These are phyloP conservation scores for Penicillium roqueforti DNA, from an alignment of 495 filamentous ascomycete species.

Conservation along the genomic window DNA sequence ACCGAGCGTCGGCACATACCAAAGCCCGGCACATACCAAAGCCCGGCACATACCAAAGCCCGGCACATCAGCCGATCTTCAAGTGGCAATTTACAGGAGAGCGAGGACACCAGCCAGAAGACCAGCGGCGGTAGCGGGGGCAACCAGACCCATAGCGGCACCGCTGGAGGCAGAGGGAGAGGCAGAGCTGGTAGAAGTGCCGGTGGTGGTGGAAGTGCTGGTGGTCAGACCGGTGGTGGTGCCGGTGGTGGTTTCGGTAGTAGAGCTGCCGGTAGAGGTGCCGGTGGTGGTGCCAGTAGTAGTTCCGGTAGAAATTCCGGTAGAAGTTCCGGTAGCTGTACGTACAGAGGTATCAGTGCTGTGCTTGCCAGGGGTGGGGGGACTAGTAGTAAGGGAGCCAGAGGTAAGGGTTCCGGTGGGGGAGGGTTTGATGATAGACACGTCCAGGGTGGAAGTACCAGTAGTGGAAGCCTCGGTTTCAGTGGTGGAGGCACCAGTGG, in stretches of 20 bases:
- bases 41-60: not conserved
- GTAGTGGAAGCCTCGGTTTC: conserved; percentile 8
- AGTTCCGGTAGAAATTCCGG: not conserved
- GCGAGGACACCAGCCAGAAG: conserved; percentile 21
- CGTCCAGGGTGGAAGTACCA: not conserved
- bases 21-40: not conserved
- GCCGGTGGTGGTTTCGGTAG: conserved; percentile 4
- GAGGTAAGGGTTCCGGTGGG: not conserved
- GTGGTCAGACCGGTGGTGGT: conserved; percentile 9
- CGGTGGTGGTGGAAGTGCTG: conserved; percentile 6
- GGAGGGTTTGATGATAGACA: not conserved
- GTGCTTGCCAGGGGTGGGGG: not conserved
- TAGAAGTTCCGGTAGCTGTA: not conserved
- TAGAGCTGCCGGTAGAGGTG: too few species aligned
- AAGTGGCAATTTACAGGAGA: conserved; percentile 18
- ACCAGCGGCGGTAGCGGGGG: conserved; percentile 21
- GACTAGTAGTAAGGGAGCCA: not conserved
- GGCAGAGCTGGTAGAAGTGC: conserved; percentile 13
- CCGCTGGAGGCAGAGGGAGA: conserved; percentile 14
- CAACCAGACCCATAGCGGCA: conserved; percentile 17
- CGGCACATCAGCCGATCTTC: not conserved
- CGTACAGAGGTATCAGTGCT: not conserved
- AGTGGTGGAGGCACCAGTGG: conserved; percentile 9
- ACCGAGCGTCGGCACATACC: not conserved
- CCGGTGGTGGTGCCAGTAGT: conserved; percentile 6